Conservation (phyloP, 352 stramenopile genomes). For the Phytopythium helicoides region DNA sequence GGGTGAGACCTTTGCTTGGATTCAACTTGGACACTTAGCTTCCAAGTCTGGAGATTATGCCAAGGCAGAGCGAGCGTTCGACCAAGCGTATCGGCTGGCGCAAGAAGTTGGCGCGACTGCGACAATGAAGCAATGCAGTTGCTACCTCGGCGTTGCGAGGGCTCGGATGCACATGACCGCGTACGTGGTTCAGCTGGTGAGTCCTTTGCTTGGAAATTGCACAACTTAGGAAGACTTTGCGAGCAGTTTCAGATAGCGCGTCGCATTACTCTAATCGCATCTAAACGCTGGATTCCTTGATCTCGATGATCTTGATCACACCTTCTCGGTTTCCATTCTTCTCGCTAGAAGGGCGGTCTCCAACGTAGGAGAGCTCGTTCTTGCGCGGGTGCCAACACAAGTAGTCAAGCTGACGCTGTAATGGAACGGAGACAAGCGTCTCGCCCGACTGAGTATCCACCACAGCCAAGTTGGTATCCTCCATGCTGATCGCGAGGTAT, state of each 20-base stretch:
- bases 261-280: not conserved
- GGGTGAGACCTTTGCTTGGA: conserved; percentile 83
- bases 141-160: conserved; percentile 74
- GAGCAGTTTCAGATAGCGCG: conserved; percentile 1
- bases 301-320: conserved; percentile 82
- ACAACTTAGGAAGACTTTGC: not conserved
- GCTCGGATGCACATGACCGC: conserved; percentile 63
- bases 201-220: conserved; percentile 12
- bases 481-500: conserved; percentile 74
- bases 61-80: conserved; percentile 69
- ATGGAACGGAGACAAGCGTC: conserved; percentile 50
- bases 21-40: conserved; percentile 79
- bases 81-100: conserved; percentile 75
- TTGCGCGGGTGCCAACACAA: conserved; percentile 82
- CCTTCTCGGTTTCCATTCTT: conserved; percentile 82
- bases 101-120: conserved; percentile 62
- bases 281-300: conserved; percentile 38
- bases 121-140: conserved; percentile 78
- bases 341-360: conserved; percentile 71
- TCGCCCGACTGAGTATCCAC: conserved; percentile 64
- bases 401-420: conserved; percentile 74
- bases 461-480: conserved; percentile 70
- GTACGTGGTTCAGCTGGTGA: conserved; percentile 50
- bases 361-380: conserved; percentile 80
- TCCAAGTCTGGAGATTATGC: conserved; percentile 53